A percentile compares a stretch with the other conserved stretches of the same genome.
phyloP scores from a whole-genome alignment of 2,329 filamentous ascomycete species.

The Fusarium pilosicola region DNA sequence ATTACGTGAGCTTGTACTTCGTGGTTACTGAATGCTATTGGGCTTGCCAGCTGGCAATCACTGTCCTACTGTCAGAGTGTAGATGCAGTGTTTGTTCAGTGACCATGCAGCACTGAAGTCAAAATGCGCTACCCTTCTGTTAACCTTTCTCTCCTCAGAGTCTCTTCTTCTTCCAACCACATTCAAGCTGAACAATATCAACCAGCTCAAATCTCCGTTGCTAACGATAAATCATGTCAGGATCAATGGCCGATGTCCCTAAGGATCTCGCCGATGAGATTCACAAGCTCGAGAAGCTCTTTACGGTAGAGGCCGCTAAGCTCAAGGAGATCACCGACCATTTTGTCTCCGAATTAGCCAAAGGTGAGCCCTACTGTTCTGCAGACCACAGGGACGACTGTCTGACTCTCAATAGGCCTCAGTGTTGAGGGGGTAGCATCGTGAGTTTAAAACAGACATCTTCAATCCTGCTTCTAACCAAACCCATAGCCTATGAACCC shows the following conservation, averaged over 20 bases:
- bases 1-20: neutral
- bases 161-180: neutral
- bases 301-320: slow-evolving; percentile 80
- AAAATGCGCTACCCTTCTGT: slow-evolving; percentile 5
- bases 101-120: neutral
- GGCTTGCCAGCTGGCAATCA: slow-evolving; percentile 12
- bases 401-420: slow-evolving; percentile 66
- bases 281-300: slow-evolving; percentile 82
- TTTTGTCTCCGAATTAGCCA: slow-evolving; percentile 87
- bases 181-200: neutral
- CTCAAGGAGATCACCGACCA: slow-evolving; percentile 91
- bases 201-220: slow-evolving; percentile 1
- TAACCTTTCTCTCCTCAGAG: neutral
- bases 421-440: slow-evolving; percentile 89
- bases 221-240: slow-evolving; percentile 56
- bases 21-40: neutral
- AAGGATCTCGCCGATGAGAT: slow-evolving; percentile 85
- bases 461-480: slow-evolving; percentile 29
- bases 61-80: slow-evolving; percentile 22
- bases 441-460: slow-evolving; percentile 64
- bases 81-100: slow-evolving; percentile 9
- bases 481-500: slow-evolving; percentile 89
- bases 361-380: slow-evolving; percentile 64
- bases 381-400: neutral
- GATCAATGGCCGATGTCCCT: slow-evolving; percentile 91